Conservation (phyloP, 1,139 yeast species). For the Kluyveromyces marxianus region DNA sequence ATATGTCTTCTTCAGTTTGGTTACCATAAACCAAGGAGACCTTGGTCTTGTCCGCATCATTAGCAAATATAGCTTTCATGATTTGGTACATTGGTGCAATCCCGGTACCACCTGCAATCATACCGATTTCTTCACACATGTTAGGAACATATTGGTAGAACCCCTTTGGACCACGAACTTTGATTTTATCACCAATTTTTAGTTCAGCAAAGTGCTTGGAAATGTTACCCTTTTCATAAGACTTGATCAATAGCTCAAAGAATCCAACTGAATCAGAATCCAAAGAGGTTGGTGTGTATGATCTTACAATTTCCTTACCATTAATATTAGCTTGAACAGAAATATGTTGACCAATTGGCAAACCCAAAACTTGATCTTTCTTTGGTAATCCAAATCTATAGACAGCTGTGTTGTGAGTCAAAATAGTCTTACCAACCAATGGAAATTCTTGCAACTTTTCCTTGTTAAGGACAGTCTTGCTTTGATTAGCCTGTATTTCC, state of each 20-base stretch:
- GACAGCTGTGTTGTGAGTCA: constrained; percentile 77
- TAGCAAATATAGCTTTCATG: constrained; percentile 65
- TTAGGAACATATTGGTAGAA: constrained; percentile 79
- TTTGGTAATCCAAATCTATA: constrained; percentile 82
- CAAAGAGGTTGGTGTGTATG: constrained; percentile 89
- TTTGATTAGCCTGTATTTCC: constrained; percentile 3
- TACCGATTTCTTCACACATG: constrained; percentile 58
- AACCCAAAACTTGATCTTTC: constrained; percentile 67
- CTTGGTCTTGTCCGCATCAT: constrained; percentile 58
- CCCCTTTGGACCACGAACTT: constrained; percentile 91
- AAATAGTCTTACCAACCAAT: constrained; percentile 65
- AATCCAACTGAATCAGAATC: constrained; percentile 74
- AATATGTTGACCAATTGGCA: constrained; percentile 94
- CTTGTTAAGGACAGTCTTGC: constrained; percentile 26
- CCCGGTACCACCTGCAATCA: constrained; percentile 65
- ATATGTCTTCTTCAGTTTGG: constrained; percentile 67
- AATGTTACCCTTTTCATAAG: constrained; percentile 88
- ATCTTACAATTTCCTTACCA: constrained; percentile 81
- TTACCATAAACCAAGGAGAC: constrained; percentile 64
- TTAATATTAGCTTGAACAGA: constrained; percentile 64
- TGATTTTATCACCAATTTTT: constrained; percentile 60
- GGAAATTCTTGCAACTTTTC: constrained; percentile 76
- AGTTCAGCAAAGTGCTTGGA: constrained; percentile 69
- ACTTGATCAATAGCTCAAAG: constrained; percentile 84
- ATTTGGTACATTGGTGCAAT: constrained; percentile 93